Evolutionary conservation across 78 protist species (phyloP).

Genomic region (Dictyostelium firmibasis): DNA sequence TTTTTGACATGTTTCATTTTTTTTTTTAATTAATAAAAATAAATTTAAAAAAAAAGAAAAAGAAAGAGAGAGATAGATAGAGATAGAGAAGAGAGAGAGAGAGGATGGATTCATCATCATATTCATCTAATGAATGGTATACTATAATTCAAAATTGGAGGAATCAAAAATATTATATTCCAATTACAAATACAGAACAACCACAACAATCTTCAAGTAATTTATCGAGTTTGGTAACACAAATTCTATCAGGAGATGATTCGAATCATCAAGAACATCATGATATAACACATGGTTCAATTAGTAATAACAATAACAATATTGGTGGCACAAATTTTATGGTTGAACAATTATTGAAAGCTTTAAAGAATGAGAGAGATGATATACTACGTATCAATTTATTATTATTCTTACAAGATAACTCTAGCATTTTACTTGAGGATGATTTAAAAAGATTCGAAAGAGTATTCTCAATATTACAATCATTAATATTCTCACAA

Average conservation of each 20-base stretch:
- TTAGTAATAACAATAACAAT: not conserved
- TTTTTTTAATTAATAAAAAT: too few relatives aligned
- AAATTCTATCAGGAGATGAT: not conserved
- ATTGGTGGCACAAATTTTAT: not conserved
- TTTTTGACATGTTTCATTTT: too few relatives aligned
- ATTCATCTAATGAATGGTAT: constrained; percentile 47
- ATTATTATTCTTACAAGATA: constrained; percentile 55
- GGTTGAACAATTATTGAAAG: constrained; percentile 22
- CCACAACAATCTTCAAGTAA: not conserved
- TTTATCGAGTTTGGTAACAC: not conserved
- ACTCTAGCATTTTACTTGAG: constrained; percentile 32
- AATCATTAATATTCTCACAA: constrained; percentile 44
- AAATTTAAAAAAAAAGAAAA: too few relatives aligned
- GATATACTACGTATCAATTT: constrained; percentile 38
- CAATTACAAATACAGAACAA: not conserved
- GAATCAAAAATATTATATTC: not conserved
- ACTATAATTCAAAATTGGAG: constrained; percentile 31
- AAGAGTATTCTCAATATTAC: constrained; percentile 30
- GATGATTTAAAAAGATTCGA: constrained; percentile 70
- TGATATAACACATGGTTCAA: not conserved
- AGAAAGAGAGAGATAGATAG: too few relatives aligned
- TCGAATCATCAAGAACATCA: not conserved
- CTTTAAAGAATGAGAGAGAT: constrained; percentile 34
- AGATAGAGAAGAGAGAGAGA: too few relatives aligned
- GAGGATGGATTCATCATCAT: not conserved